These are phyloP conservation scores for Herpotrichia juniperi DNA, from an alignment of 2,329 filamentous ascomycete species.

Conservation along the genomic window DNA sequence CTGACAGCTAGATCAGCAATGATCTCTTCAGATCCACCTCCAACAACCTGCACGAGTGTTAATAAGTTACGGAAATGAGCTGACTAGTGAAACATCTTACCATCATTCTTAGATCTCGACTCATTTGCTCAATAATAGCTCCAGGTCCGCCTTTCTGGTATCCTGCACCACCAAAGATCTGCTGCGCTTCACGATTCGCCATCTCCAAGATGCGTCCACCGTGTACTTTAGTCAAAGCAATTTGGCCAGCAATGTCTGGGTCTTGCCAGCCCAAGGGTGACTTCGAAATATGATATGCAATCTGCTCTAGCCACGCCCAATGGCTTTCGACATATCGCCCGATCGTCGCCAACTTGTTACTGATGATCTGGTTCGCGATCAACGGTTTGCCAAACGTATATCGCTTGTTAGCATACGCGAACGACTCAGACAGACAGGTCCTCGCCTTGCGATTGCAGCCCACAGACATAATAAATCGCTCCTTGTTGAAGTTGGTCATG, in stretches of 20 bases:
- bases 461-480: slow-evolving; percentile 64
- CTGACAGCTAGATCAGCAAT: slow-evolving; percentile 59
- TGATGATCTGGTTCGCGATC: slow-evolving; percentile 64
- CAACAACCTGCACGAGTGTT: slow-evolving; percentile 48
- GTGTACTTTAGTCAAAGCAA: slow-evolving; percentile 55
- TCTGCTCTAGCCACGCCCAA: slow-evolving; percentile 67
- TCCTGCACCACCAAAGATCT: slow-evolving; percentile 60
- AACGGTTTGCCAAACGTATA: slow-evolving; percentile 66
- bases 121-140: slow-evolving; percentile 59
- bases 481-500: slow-evolving; percentile 61
- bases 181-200: slow-evolving; percentile 60
- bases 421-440: slow-evolving; percentile 60
- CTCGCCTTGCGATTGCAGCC: slow-evolving; percentile 64
- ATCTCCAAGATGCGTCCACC: slow-evolving; percentile 58
- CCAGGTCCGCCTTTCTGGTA: slow-evolving; percentile 58
- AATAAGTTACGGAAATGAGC: slow-evolving; percentile 5
- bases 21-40: slow-evolving; percentile 62
- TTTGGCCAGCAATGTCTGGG: slow-evolving; percentile 45
- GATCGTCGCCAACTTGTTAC: slow-evolving; percentile 64
- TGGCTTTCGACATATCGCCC: slow-evolving; percentile 66
- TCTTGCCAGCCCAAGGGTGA: slow-evolving; percentile 49
- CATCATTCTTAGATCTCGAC: slow-evolving; percentile 59
- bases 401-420: slow-evolving; percentile 57
- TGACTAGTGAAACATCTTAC: slow-evolving; percentile 33
- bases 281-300: slow-evolving; percentile 61